Evolutionary conservation across 768 basidiomycete genomes (phyloP), one percentile per base, ranked within the genome.

Genomic region (Favolaschia claudopus): DNA sequence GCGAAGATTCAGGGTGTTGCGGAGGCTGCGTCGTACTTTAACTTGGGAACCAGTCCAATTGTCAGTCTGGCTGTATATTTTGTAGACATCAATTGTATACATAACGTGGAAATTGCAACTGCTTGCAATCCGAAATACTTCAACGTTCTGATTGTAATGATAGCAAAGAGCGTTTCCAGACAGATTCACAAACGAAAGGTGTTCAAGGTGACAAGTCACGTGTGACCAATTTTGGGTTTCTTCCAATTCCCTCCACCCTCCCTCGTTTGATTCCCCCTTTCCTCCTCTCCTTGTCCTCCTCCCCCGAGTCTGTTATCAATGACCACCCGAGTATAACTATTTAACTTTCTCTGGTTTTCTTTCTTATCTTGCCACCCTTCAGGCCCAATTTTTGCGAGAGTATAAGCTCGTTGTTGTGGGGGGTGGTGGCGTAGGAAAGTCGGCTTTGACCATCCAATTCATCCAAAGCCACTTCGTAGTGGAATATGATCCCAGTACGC

Each of bases 391-490:
- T 34, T 52, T 65, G 37, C 37, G 63, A 14, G 63, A 65, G 47
- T 65, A 52, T 55, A 77, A 76, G 74, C 58, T 76, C 67, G 91
- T 92, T 64, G 91, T 92, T 63, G 91, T 92, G 64, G 90, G 90
- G 42, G 91, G 89, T 68, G 90, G 90, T 82, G 90, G 89, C 54
- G 63, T 64, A 56, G 91, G 91, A 32, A 92, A 99, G 83, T 95
- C 93, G 48, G 95, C 94, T 24, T 75, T 97, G 77, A 98, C 96
- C 47, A 97, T 98, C 69, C 96, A 98, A 73, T 99, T 98, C 81
- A 97, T 98, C 67, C 96, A 99, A 71, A 91, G 89, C 66, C 91
- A 93, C 72, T 95, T 95, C 69, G 93, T 96, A 57, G 91, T 94
- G 74, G 92, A 95, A 74, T 95, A 57, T 46, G 55, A 58, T 48